A percentile compares a stretch with the other conserved stretches of the same genome.
phyloP scores from a whole-genome alignment of 108 stramenopile species.

The Skeletonema costatum region DNA sequence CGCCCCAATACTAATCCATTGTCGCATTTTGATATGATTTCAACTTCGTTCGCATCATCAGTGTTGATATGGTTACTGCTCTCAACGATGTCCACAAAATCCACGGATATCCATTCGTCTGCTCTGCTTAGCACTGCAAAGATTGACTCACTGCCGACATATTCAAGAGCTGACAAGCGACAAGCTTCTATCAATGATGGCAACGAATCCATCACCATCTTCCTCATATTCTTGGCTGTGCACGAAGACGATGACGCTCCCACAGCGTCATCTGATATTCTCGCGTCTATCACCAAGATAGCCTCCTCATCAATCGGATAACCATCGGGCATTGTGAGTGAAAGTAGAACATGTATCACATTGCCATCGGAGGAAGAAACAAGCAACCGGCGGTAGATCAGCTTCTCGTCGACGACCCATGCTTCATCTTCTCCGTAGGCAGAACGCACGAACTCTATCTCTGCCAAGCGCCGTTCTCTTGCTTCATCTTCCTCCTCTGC shows the following conservation, averaged over 20 bases:
- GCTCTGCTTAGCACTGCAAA: slow-evolving; percentile 63
- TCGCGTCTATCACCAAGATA: background rate
- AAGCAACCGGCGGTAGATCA: background rate
- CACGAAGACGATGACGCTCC: slow-evolving; percentile 4
- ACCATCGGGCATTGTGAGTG: slow-evolving; percentile 48
- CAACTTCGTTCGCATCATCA: background rate
- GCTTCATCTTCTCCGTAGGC: slow-evolving; percentile 72
- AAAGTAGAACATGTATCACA: slow-evolving; percentile 32
- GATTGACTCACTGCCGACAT: slow-evolving; percentile 64
- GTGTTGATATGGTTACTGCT: background rate
- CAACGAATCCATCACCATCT: slow-evolving; percentile 57
- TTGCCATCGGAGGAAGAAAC: slow-evolving; percentile 7
- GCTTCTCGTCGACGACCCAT: slow-evolving; percentile 32
- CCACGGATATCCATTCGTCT: slow-evolving; percentile 69
- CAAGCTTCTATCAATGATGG: slow-evolving; percentile 45
- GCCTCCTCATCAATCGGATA: slow-evolving; percentile 51
- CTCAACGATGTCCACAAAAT: slow-evolving; percentile 47
- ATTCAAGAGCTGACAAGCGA: slow-evolving; percentile 23
- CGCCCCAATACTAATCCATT: slow-evolving; percentile 49
- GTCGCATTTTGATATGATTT: background rate
- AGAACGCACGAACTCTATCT: slow-evolving; percentile 65
- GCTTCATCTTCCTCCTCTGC: slow-evolving; percentile 45
- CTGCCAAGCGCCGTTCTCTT: slow-evolving; percentile 67
- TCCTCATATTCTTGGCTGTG: slow-evolving; percentile 15
- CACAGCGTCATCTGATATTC: background rate